phyloP scores from a whole-genome alignment of 345 rosid species.

The Corymbia maculata region DNA sequence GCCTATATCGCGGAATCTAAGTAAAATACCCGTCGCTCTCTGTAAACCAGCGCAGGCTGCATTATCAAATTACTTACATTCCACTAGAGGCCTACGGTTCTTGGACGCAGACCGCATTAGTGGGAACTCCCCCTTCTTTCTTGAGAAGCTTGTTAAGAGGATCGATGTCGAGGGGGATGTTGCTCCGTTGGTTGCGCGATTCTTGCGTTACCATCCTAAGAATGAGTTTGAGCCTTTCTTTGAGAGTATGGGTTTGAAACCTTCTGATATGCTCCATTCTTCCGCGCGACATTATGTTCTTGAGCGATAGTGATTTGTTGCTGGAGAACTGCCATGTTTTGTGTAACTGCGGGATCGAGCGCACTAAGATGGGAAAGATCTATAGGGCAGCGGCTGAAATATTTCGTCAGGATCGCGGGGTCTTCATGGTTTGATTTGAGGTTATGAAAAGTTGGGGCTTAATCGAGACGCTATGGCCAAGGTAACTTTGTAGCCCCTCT shows the following conservation, averaged over 20 bases:
- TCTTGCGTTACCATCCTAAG: slow-evolving; percentile 59
- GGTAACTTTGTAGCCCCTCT: slow-evolving; percentile 34
- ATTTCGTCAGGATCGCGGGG: slow-evolving; percentile 38
- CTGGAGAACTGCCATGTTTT: slow-evolving; percentile 54
- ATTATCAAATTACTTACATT: slow-evolving; percentile 57
- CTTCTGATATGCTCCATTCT: slow-evolving; percentile 34
- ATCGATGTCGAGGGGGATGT: slow-evolving; percentile 21
- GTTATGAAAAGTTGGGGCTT: slow-evolving; percentile 54
- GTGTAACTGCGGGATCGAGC: slow-evolving; percentile 49
- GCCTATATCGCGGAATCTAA: not conserved
- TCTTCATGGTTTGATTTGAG: slow-evolving; percentile 35
- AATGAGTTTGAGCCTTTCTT: slow-evolving; percentile 90
- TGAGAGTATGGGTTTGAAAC: slow-evolving; percentile 72
- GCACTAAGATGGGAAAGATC: slow-evolving; percentile 51
- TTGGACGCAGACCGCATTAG: slow-evolving; percentile 59
- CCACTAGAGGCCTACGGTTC: slow-evolving; percentile 39
- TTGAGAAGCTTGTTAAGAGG: slow-evolving; percentile 30
- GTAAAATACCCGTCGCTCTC: slow-evolving; percentile 15
- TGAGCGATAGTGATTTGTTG: slow-evolving; percentile 52
- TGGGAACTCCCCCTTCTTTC: slow-evolving; percentile 47
- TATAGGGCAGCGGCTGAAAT: slow-evolving; percentile 38
- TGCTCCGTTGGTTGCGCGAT: slow-evolving; percentile 26
- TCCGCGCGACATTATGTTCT: slow-evolving; percentile 39
- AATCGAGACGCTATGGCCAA: slow-evolving; percentile 24
- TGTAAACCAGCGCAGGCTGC: slow-evolving; percentile 55